These are phyloP conservation scores for Casuarina cunninghamiana DNA, from an alignment of 306 rosid genomes.

Conservation along the genomic window DNA sequence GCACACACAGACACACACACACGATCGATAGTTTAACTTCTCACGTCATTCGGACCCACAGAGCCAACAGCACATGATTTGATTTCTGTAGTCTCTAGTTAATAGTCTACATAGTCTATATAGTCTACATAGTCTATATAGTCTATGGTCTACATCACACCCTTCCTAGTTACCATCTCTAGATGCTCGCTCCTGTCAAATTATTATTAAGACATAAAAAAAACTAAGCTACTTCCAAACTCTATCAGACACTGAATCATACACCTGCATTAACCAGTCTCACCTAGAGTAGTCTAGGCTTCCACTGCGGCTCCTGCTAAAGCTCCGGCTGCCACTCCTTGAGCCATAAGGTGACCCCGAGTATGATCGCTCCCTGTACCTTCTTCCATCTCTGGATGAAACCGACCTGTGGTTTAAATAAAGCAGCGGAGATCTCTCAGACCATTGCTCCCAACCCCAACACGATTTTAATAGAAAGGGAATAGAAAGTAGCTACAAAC, in stretches of 20 bases:
- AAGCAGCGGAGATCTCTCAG: background rate
- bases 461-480: background rate
- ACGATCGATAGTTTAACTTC: no score
- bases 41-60: no score
- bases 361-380: constrained; percentile 49
- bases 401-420: constrained; percentile 48
- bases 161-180: no score
- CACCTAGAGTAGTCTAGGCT: constrained; percentile 56
- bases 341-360: constrained; percentile 61
- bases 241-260: background rate
- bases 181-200: no score
- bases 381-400: constrained; percentile 50
- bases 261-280: background rate
- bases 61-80: no score
- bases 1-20: no score
- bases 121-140: no score
- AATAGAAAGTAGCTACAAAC: constrained; percentile 23
- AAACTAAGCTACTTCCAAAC: no score
- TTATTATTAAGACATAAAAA: no score
- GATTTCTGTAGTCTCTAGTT: no score
- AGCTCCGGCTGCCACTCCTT: constrained; percentile 46
- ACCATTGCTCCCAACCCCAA: background rate
- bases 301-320: constrained; percentile 44
- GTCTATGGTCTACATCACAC: no score
- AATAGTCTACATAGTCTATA: no score